These are phyloP conservation scores for Colletotrichum tanaceti DNA, from an alignment of 2,329 filamentous ascomycete species.

Conservation along the genomic window DNA sequence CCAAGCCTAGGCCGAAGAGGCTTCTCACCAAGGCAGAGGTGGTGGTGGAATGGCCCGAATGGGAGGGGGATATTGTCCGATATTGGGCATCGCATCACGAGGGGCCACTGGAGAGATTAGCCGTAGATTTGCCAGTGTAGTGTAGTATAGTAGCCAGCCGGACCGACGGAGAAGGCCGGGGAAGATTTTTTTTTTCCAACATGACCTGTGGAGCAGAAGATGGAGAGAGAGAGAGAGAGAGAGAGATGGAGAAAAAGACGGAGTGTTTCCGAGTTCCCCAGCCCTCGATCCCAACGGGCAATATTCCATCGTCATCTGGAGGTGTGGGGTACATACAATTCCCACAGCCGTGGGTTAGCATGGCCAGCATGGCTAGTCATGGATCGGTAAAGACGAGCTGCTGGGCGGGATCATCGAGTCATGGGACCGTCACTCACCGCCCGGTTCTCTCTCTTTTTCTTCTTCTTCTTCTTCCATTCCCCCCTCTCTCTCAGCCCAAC, in stretches of 20 bases:
- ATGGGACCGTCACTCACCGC: constrained; percentile 21
- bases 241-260: too few species aligned
- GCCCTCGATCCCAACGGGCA: constrained; percentile 3
- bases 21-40: background rate
- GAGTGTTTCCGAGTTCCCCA: constrained; percentile 25
- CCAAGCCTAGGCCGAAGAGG: constrained; percentile 1
- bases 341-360: background rate
- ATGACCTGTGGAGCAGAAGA: background rate
- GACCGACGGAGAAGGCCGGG: constrained; percentile 19
- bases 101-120: background rate
- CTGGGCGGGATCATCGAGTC: constrained; percentile 14
- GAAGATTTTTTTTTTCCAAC: background rate
- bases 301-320: constrained; percentile 23
- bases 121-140: constrained; percentile 17
- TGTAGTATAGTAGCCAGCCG: too few species aligned
- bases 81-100: background rate
- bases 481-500: too few species aligned
- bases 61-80: too few species aligned
- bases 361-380: constrained; percentile 30
- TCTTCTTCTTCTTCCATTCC: too few species aligned
- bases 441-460: background rate
- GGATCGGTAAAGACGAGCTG: background rate
- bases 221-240: too few species aligned
- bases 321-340: constrained; percentile 17
- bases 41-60: too few species aligned